Evolutionary conservation across 1,284 basidiomycete species (phyloP).

Genomic region (Prillingera fragicola): DNA sequence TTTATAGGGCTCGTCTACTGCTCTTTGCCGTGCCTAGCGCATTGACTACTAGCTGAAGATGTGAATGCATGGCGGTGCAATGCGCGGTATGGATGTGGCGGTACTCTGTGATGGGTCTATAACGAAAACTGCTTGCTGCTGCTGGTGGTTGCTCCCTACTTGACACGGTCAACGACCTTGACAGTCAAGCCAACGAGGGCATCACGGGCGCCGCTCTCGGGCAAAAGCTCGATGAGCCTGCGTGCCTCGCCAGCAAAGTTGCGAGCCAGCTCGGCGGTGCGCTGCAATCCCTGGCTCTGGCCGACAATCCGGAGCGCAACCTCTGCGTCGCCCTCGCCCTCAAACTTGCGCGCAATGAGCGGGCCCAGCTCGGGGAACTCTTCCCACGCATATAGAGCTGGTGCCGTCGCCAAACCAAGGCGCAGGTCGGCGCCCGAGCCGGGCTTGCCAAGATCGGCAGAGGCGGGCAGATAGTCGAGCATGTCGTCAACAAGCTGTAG

Average conservation of each 20-base stretch:
- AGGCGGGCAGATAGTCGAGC: constrained; percentile 71
- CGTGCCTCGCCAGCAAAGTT: constrained; percentile 73
- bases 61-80: constrained; percentile 15
- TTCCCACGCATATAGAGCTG: constrained; percentile 91
- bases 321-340: constrained; percentile 76
- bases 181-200: constrained; percentile 56
- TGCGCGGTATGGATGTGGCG: background rate
- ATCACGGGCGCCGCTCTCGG: constrained; percentile 71
- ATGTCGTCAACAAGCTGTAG: constrained; percentile 85
- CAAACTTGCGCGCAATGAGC: constrained; percentile 79
- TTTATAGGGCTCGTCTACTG: too few species aligned
- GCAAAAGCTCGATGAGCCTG: constrained; percentile 64
- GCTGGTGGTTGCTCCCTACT: constrained; percentile 24
- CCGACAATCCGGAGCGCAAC: constrained; percentile 67
- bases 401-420: constrained; percentile 83
- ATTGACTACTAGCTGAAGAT: constrained; percentile 3
- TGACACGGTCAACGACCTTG: constrained; percentile 49
- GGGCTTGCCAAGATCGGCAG: constrained; percentile 72
- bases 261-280: constrained; percentile 70
- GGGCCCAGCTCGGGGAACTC: constrained; percentile 71
- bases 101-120: too few species aligned
- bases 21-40: too few species aligned
- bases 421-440: constrained; percentile 74
- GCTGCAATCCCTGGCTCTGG: constrained; percentile 68
- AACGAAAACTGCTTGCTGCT: background rate